Evolutionary conservation across 1,139 yeast species (phyloP).

Genomic region (Nadsonia starkeyi-henricii): DNA sequence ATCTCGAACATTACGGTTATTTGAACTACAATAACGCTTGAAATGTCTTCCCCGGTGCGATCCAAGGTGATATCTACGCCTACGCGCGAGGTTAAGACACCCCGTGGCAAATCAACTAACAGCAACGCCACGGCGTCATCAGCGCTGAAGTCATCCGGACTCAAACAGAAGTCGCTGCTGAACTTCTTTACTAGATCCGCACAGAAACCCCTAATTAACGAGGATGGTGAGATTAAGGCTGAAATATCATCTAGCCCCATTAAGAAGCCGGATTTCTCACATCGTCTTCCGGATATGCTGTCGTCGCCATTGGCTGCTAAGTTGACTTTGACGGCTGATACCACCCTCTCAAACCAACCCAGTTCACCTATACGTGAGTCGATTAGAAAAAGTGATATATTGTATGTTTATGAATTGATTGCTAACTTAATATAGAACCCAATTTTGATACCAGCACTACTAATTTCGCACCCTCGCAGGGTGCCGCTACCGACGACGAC

Average conservation of each 20-base stretch:
- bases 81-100: too few species aligned
- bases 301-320: neutral
- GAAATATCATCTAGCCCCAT: slow-evolving; percentile 2
- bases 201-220: slow-evolving; percentile 6
- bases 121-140: neutral
- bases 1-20: too few species aligned
- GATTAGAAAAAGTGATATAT: too few species aligned
- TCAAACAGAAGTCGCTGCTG: slow-evolving; percentile 13
- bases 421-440: too few species aligned
- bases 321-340: neutral
- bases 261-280: neutral
- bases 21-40: too few species aligned
- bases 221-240: slow-evolving; percentile 2
- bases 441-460: too few species aligned
- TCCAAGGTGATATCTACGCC: too few species aligned
- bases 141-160: neutral
- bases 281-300: slow-evolving; percentile 1
- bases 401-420: too few species aligned
- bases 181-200: slow-evolving; percentile 13
- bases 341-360: neutral
- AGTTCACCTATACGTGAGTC: neutral
- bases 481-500: too few species aligned
- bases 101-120: too few species aligned
- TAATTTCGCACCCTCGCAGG: too few species aligned
- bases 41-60: too few species aligned